Evolutionary conservation across 2,329 filamentous ascomycete species (phyloP).

Genomic region (Diaporthe sp.): DNA sequence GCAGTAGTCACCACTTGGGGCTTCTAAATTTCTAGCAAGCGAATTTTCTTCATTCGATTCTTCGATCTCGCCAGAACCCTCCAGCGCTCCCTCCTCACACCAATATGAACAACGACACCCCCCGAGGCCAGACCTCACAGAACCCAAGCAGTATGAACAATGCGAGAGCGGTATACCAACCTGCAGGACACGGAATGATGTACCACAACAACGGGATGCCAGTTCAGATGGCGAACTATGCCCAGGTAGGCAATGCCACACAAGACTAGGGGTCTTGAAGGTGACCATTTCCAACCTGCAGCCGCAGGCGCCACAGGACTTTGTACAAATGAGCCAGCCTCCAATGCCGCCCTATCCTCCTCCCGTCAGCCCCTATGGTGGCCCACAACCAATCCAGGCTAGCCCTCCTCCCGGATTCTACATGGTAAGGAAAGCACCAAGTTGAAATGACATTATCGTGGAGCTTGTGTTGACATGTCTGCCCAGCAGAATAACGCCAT

Average conservation of each 20-base stretch:
- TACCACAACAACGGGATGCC: background rate
- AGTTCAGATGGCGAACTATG: background rate
- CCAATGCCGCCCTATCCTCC: background rate
- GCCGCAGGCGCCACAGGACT: background rate
- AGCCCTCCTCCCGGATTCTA: background rate
- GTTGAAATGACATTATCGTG: background rate
- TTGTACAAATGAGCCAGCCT: background rate
- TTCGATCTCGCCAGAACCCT: too few species aligned
- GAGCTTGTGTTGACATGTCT: background rate
- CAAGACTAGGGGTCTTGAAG: background rate
- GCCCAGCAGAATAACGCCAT: background rate
- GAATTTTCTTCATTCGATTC: background rate
- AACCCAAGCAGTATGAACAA: background rate
- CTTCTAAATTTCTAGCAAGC: background rate
- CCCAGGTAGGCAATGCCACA: background rate
- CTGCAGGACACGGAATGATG: background rate
- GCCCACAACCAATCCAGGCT: background rate
- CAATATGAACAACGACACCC: background rate
- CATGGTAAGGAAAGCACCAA: background rate
- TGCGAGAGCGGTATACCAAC: background rate
- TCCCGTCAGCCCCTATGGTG: background rate
- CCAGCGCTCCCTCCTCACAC: background rate
- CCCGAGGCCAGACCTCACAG: background rate
- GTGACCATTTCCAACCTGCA: background rate
- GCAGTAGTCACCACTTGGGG: background rate